A percentile compares a stretch with the other conserved stretches of the same genome.
These are phyloP conservation scores for Pichia sp. DNA, from an alignment of 1,139 yeast genomes.

Conservation along the genomic window DNA sequence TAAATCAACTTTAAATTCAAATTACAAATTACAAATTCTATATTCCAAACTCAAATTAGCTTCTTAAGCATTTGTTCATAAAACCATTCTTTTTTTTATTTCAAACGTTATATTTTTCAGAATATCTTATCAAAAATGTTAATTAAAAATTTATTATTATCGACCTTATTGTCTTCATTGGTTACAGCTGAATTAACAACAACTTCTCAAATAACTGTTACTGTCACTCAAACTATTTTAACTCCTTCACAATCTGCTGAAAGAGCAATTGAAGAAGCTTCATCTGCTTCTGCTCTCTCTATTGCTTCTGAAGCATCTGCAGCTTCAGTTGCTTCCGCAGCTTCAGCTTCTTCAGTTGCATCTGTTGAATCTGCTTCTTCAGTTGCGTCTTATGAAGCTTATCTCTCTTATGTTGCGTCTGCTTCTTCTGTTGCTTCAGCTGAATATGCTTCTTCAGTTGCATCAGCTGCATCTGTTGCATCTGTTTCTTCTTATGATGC, in stretches of 20 bases:
- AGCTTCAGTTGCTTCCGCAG: slow-evolving; percentile 15
- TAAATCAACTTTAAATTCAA: too few species aligned
- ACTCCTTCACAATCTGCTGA: slow-evolving; percentile 28
- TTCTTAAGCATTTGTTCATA: too few species aligned
- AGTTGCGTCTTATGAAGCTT: slow-evolving; percentile 13
- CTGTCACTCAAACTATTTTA: slow-evolving; percentile 26
- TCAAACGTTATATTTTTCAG: slow-evolving; percentile 3
- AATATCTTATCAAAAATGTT: slow-evolving; percentile 19
- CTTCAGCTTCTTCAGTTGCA: slow-evolving; percentile 26
- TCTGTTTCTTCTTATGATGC: slow-evolving; percentile 7
- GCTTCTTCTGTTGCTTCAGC: slow-evolving; percentile 24
- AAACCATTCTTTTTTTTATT: neutral
- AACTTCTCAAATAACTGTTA: slow-evolving; percentile 34
- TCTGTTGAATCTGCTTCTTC: slow-evolving; percentile 18
- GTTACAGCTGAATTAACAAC: slow-evolving; percentile 38
- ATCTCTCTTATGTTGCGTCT: slow-evolving; percentile 22
- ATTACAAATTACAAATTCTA: too few species aligned
- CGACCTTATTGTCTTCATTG: slow-evolving; percentile 24
- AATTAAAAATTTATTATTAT: slow-evolving; percentile 23
- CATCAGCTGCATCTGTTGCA: slow-evolving; percentile 17
- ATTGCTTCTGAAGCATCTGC: slow-evolving; percentile 14
- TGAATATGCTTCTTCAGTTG: slow-evolving; percentile 13
- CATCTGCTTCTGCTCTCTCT: slow-evolving; percentile 13
- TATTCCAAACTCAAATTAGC: too few species aligned
- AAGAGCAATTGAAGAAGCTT: slow-evolving; percentile 17